These are phyloP conservation scores for Triglochin maritima DNA, from an alignment of 106 monocot genomes.

Conservation along the genomic window DNA sequence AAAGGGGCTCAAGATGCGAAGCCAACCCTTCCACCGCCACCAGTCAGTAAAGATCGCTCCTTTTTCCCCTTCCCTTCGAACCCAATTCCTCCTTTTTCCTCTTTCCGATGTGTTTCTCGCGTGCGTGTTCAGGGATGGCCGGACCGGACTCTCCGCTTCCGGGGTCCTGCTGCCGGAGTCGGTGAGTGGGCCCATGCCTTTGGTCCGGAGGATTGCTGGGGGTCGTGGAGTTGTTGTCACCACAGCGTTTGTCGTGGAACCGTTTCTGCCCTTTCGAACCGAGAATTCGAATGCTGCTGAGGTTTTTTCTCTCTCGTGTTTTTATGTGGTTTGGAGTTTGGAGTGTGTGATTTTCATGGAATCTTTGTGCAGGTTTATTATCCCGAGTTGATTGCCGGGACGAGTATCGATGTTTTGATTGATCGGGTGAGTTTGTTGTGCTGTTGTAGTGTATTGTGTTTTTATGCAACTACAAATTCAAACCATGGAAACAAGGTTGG, in stretches of 20 bases:
- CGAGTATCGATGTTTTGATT: constrained; percentile 54
- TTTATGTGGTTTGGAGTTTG: not conserved
- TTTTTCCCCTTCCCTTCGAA: not conserved
- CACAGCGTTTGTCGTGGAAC: constrained; percentile 53
- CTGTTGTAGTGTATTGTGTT: not conserved
- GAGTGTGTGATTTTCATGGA: not conserved
- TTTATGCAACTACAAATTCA: not conserved
- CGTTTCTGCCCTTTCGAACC: constrained; percentile 40
- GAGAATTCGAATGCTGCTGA: not conserved
- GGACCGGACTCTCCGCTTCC: constrained; percentile 68
- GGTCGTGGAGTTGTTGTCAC: constrained; percentile 50
- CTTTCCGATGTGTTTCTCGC: not conserved
- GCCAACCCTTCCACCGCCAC: constrained; percentile 70
- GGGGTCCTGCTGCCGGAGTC: constrained; percentile 56
- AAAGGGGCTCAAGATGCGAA: constrained; percentile 71
- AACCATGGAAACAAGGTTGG: not conserved
- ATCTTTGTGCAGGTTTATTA: constrained; percentile 20
- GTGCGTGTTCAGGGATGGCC: constrained; percentile 42
- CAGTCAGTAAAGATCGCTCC: constrained; percentile 25
- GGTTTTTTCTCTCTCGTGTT: not conserved
- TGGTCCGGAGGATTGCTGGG: constrained; percentile 22
- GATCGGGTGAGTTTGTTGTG: constrained; percentile 14
- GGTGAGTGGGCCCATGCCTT: constrained; percentile 15
- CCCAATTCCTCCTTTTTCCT: not conserved
- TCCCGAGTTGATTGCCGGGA: constrained; percentile 44